These are phyloP conservation scores for Phytophthora pisi DNA, from an alignment of 352 stramenopile genomes.

Conservation along the genomic window DNA sequence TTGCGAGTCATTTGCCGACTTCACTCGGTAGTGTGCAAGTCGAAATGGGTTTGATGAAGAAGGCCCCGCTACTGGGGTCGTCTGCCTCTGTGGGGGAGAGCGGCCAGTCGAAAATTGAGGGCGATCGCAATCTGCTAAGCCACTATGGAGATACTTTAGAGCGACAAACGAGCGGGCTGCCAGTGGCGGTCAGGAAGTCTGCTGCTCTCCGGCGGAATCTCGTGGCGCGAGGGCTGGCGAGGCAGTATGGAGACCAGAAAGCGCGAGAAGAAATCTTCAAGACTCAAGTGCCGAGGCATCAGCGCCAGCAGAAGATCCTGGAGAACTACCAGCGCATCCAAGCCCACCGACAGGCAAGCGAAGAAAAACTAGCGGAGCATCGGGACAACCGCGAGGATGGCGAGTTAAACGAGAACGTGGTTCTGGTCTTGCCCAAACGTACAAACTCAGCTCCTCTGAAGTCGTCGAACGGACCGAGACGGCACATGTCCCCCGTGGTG, in stretches of 20 bases:
- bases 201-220: conserved; percentile 35
- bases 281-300: conserved; percentile 27
- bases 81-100: conserved; percentile 19
- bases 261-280: conserved; percentile 31
- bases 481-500: conserved; percentile 20
- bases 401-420: conserved; percentile 24
- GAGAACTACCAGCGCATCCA: conserved; percentile 33
- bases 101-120: conserved; percentile 25
- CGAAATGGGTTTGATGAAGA: conserved; percentile 32
- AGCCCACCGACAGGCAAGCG: not conserved
- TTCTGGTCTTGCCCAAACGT: conserved; percentile 23
- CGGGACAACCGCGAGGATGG: conserved; percentile 15
- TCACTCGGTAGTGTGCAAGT: not conserved
- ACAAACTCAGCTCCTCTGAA: conserved; percentile 17
- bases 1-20: conserved; percentile 12
- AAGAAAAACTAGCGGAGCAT: conserved; percentile 5
- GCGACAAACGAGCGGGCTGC: not conserved
- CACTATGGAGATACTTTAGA: conserved; percentile 17
- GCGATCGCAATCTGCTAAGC: conserved; percentile 31
- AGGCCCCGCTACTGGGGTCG: conserved; percentile 22
- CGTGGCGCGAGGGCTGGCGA: conserved; percentile 38
- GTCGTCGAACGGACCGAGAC: conserved; percentile 1
- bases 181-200: conserved; percentile 12
- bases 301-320: conserved; percentile 35
- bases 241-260: conserved; percentile 42